Base-by-base conservation (phyloP, 129 eudicot genomes). In the Mikania micrantha region DNA sequence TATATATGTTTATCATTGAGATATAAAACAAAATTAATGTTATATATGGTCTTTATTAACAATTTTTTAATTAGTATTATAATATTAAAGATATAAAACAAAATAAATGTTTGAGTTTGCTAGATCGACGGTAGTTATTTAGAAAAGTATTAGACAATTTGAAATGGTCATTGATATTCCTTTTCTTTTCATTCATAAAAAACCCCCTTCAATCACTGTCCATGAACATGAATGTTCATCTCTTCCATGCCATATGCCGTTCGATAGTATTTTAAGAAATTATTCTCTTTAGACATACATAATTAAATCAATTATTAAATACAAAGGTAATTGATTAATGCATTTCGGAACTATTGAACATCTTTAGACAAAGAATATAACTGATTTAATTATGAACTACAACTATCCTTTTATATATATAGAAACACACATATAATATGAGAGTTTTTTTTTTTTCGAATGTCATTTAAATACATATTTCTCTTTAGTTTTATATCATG, bases 171-270 rank as follows among this genome's bases (percentile, higher is more conserved):
- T 63, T 73, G 64, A 49, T 50, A 73, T 73, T 73, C 70, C 38
- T 63, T 16, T 25, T 15, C 54, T 73, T 62, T 72, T 9, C 29
- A 47, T 61, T 32, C 29, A 61, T 35, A 63, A 62, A 62, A 52
- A 49, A n/a, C 29, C 20, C 62, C 62, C 70, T n/a, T n/a, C n/a
- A n/a, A n/a, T 64, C 71, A 61, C n/a, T 73, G 56, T 73, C 54
- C 56, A 36, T 36, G 77, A 60, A 63, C 71, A 63, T 27, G 9
- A 73, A 73, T 22, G 44, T 19, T 38, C 62, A 16, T 47, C 77
- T 35, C 68, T 31, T 60, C 67, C 34, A 32, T 62, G 70, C 49
- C 41, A 73, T 73, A 49, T 63, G 64, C 71, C 16, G 36, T 73
- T 64, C 9, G 20, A 29, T 42, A 3, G 58, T 70, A 35, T 59